A percentile compares a stretch with the other conserved stretches of the same genome.
Conservation (phyloP, 2,329 filamentous ascomycete species). For the Fusarium miscanthi region DNA sequence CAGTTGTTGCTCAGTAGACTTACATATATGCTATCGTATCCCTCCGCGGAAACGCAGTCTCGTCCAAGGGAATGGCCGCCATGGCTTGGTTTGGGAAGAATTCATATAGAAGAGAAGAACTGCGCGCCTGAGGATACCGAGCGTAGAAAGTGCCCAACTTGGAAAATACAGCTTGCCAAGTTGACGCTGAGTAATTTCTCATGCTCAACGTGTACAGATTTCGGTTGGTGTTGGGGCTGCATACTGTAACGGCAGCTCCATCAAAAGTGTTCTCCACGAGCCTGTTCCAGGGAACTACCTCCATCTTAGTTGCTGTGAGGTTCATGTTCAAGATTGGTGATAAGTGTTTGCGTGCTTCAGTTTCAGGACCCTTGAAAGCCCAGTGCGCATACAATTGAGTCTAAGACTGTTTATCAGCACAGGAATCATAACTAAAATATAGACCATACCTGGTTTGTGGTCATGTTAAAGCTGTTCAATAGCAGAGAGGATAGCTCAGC, state of each 20-base stretch:
- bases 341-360: fast-evolving
- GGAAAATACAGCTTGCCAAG: background rate
- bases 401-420: background rate
- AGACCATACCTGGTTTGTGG: background rate
- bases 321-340: background rate
- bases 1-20: background rate
- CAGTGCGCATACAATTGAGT: background rate
- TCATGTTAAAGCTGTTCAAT: background rate
- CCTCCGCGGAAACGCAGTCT: background rate
- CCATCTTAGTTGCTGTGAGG: background rate
- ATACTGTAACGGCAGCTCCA: background rate
- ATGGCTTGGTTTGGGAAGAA: background rate
- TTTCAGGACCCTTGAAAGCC: background rate
- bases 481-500: background rate
- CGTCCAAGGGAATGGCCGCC: background rate
- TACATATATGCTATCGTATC: background rate
- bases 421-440: no score
- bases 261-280: background rate
- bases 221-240: background rate
- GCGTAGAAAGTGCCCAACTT: background rate
- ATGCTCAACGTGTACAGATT: background rate
- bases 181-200: background rate
- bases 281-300: fast-evolving
- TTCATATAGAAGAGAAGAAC: background rate
- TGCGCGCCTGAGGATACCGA: background rate